Base-by-base conservation (phyloP, 805 yeast species). In the Candida rishiriensis region DNA sequence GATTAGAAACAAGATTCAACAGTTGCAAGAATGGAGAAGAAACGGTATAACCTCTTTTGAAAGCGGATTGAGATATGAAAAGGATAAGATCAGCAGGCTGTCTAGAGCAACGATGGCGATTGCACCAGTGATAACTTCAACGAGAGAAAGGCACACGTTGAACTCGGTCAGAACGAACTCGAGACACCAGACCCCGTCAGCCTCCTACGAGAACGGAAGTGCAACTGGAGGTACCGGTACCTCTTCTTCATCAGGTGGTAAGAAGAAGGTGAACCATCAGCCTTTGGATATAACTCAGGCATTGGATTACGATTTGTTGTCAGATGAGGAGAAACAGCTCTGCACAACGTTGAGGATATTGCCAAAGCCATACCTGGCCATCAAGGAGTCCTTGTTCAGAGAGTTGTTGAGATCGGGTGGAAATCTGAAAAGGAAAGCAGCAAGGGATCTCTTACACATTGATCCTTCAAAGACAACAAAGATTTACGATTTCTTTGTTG, bases 291-390 rank as follows among this genome's bases (percentile, higher is more conserved):
- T 86, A 18, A 75, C 82, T 38, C 85, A 81, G 52, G 83, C 96
- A 0, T 78, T 89, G 1, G 98, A 93, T 60, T 86, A 77, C 48
- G 89, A 87, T 34, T 66, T 93, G 44, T 69, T 93, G 39, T 84
- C 95, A 1, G 78, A 81, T n/a, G 96, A 88, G 44, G 99, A 93
- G 61, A 91, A 85, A 61, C 80, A 78, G 43, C 66, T 93, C 38
- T 95, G 99, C 66, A 74, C 90, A 4, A 85, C 81, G 39, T 71
- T 95, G 49, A 79, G 95, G 50, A 83, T 95, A 10, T 66, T 85
- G 44, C 99, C 99, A 13, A 91, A 93, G 62, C 95, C 98, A 3
- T 93, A 91, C 59, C 69, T 93, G 48, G 96, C 95, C 2, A 87
- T 93, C 51, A 93, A 93, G 60, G 96, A 88, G 61, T 80, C 88